Conservation (phyloP, 2,329 filamentous ascomycete species). For the Monosporascus sp. region DNA sequence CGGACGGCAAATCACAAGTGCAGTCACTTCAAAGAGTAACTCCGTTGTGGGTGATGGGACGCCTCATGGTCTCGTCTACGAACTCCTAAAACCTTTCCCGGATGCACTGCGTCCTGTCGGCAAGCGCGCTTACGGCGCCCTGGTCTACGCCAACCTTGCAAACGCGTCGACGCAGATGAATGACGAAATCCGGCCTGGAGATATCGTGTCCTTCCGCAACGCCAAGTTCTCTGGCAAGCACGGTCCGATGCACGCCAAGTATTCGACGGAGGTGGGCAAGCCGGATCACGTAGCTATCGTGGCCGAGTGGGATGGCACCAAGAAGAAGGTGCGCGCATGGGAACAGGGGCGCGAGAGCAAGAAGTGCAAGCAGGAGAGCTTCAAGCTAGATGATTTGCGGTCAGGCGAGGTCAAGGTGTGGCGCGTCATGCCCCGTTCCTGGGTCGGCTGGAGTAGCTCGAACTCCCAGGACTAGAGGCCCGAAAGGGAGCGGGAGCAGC, state of each 20-base stretch:
- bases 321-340: constrained; percentile 95
- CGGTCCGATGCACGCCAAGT: constrained; percentile 92
- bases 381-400: constrained; percentile 84
- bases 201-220: constrained; percentile 90
- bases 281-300: constrained; percentile 87
- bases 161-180: constrained; percentile 87
- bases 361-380: constrained; percentile 92
- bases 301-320: constrained; percentile 95
- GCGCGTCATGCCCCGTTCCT: constrained; percentile 87
- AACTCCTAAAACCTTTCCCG: constrained; percentile 69
- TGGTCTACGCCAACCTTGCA: constrained; percentile 91
- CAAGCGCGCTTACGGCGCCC: constrained; percentile 82
- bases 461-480: constrained; percentile 46
- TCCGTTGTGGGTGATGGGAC: constrained; percentile 80
- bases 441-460: constrained; percentile 83
- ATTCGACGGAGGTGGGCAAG: constrained; percentile 81
- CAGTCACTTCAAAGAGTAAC: constrained; percentile 68
- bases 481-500: constrained; percentile 6
- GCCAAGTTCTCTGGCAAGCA: constrained; percentile 93
- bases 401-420: constrained; percentile 96
- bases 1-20: constrained; percentile 71
- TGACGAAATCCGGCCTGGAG: constrained; percentile 89
- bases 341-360: constrained; percentile 91
- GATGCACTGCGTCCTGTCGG: constrained; percentile 79
- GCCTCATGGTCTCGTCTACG: constrained; percentile 69